A percentile compares a stretch with the other conserved stretches of the same genome.
Conservation (phyloP, 1,284 basidiomycete species). For the Apiotrichum porosum region DNA sequence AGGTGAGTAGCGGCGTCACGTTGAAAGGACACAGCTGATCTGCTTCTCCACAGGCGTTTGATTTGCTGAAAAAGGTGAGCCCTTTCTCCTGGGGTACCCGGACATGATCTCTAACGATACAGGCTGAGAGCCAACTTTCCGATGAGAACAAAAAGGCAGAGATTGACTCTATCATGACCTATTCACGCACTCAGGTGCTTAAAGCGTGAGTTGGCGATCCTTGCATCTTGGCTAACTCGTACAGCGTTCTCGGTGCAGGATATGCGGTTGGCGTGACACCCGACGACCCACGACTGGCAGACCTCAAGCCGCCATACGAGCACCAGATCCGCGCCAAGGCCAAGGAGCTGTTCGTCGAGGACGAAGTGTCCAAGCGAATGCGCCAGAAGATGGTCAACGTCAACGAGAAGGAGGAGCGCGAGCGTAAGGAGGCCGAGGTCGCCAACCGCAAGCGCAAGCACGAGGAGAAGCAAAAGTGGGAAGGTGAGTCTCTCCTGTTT, state of each 20-base stretch:
- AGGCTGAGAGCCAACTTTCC: slow-evolving; percentile 47
- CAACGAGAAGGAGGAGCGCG: slow-evolving; percentile 55
- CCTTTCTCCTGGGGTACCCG: not conserved
- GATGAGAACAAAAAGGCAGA: slow-evolving; percentile 38
- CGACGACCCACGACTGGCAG: slow-evolving; percentile 46
- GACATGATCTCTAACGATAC: slow-evolving; percentile 4
- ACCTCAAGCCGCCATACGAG: slow-evolving; percentile 49
- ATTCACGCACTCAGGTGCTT: slow-evolving; percentile 40
- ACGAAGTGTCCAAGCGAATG: slow-evolving; percentile 51
- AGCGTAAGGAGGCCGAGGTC: slow-evolving; percentile 51
- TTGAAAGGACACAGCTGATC: not conserved
- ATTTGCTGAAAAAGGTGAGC: slow-evolving; percentile 55
- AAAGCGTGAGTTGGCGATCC: slow-evolving; percentile 34
- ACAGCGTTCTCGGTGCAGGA: slow-evolving; percentile 34
- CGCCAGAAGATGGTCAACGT: slow-evolving; percentile 51
- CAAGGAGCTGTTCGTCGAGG: slow-evolving; percentile 55
- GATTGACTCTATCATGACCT: slow-evolving; percentile 48
- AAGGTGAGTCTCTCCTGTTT: slow-evolving; percentile 41
- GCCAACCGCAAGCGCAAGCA: slow-evolving; percentile 49
- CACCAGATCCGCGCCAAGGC: slow-evolving; percentile 51
- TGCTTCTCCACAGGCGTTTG: slow-evolving; percentile 50
- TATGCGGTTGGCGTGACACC: slow-evolving; percentile 46
- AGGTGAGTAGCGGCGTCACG: slow-evolving; percentile 31
- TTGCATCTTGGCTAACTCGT: not conserved
- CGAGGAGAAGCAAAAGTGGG: slow-evolving; percentile 54